These are phyloP conservation scores for Raphidocelis subcapitata DNA, from an alignment of 139 green algal species.

Conservation along the genomic window DNA sequence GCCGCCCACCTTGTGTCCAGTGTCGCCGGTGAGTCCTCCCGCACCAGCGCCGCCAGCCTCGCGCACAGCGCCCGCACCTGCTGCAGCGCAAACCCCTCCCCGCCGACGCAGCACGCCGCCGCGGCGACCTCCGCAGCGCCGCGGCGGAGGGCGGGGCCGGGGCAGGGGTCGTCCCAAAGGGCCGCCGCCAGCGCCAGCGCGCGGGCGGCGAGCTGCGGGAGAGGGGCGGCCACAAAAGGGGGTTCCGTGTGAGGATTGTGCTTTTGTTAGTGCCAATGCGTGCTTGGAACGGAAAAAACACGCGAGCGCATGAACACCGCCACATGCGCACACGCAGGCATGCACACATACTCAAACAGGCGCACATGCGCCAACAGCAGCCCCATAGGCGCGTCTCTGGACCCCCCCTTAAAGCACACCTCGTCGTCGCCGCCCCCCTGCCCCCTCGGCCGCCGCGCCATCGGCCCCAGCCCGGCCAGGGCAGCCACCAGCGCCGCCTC, in stretches of 20 bases:
- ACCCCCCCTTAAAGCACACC: no score
- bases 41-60: conserved; percentile 29
- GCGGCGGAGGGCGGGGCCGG: background rate
- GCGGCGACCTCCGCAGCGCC: conserved; percentile 1
- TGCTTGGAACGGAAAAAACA: no score
- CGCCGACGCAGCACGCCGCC: background rate
- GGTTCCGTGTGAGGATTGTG: no score
- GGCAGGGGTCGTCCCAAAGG: background rate
- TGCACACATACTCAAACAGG: no score
- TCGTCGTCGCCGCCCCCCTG: background rate
- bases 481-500: conserved; percentile 35
- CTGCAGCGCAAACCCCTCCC: background rate
- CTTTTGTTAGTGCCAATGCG: no score
- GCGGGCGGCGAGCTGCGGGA: background rate
- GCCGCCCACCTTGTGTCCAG: no score
- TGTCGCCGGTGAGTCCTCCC: background rate
- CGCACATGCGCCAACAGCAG: no score
- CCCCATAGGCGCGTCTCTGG: no score
- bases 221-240: background rate
- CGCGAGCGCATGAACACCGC: no score
- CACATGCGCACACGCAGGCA: no score
- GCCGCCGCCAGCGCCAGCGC: conserved; percentile 20
- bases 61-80: conserved; percentile 22
- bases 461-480: conserved; percentile 37
- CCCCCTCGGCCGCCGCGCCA: conserved; percentile 28